These are phyloP conservation scores for Penicillium sp. DNA, from an alignment of 2,329 filamentous ascomycete genomes.

Conservation along the genomic window DNA sequence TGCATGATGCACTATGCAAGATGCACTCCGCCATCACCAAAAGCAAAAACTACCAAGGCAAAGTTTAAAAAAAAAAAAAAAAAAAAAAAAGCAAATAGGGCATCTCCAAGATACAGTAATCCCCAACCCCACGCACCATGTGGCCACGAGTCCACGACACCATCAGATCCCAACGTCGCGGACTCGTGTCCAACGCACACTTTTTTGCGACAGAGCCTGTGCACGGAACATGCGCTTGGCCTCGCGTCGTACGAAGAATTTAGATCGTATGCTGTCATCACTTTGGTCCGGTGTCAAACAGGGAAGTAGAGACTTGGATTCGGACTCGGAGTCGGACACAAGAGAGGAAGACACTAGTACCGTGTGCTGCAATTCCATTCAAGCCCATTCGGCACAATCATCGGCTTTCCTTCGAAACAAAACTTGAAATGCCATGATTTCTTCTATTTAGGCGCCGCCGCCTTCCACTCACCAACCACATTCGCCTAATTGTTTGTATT, in stretches of 20 bases:
- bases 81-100: neutral
- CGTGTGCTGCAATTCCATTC: neutral
- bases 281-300: slow-evolving; percentile 2
- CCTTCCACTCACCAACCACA: neutral
- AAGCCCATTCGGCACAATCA: neutral
- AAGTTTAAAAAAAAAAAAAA: too few species aligned
- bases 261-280: slow-evolving; percentile 7
- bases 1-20: slow-evolving; percentile 1
- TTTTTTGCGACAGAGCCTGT: neutral
- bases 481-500: neutral
- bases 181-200: slow-evolving; percentile 11
- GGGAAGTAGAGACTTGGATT: neutral
- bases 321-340: neutral
- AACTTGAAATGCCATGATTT: neutral
- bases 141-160: slow-evolving; percentile 7
- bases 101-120: too few species aligned
- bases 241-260: slow-evolving; percentile 6
- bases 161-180: slow-evolving; percentile 4
- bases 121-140: slow-evolving; percentile 9
- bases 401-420: neutral
- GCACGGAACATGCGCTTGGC: slow-evolving; percentile 5
- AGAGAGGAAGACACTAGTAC: neutral
- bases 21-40: slow-evolving; percentile 5
- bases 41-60: neutral
- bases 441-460: neutral